Evolutionary conservation across 2,329 filamentous ascomycete species (phyloP).

Genomic region (Penicillium brevicompactum): DNA sequence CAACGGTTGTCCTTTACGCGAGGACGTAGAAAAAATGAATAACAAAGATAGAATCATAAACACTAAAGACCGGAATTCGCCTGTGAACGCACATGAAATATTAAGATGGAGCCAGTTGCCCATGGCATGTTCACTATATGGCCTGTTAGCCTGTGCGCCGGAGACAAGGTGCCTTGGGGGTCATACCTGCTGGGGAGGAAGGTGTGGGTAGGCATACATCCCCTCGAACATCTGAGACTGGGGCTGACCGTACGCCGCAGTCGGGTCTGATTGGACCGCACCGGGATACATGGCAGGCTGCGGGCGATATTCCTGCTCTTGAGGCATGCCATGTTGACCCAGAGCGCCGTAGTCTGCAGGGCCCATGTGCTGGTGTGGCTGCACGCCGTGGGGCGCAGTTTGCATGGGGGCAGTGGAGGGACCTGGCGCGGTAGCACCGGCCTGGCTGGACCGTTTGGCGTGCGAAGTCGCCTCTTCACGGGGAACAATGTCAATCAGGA

Average conservation of each 20-base stretch:
- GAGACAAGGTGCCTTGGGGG: neutral
- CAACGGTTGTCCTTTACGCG: slow-evolving; percentile 6
- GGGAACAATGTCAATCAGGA: slow-evolving; percentile 97
- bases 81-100: slow-evolving; percentile 13
- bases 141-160: neutral
- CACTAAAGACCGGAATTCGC: slow-evolving; percentile 19
- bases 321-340: slow-evolving; percentile 63
- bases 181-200: slow-evolving; percentile 80
- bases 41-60: slow-evolving; percentile 6
- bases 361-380: slow-evolving; percentile 58
- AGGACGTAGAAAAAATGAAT: slow-evolving; percentile 1
- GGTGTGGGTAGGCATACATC: slow-evolving; percentile 81
- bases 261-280: slow-evolving; percentile 73
- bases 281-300: slow-evolving; percentile 80
- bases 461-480: slow-evolving; percentile 88
- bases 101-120: slow-evolving; percentile 9
- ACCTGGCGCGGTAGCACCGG: slow-evolving; percentile 53
- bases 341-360: slow-evolving; percentile 62
- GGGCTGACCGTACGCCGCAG: slow-evolving; percentile 73
- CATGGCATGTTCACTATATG: slow-evolving; percentile 8
- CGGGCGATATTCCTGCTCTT: slow-evolving; percentile 77
- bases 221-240: slow-evolving; percentile 77
- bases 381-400: slow-evolving; percentile 51
- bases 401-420: slow-evolving; percentile 41
- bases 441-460: slow-evolving; percentile 69